Percentiles rank a stretch among this genome's conserved stretches.
Evolutionary conservation across 2,329 filamentous ascomycete genomes (phyloP).

Genomic region (Clonostachys solani): DNA sequence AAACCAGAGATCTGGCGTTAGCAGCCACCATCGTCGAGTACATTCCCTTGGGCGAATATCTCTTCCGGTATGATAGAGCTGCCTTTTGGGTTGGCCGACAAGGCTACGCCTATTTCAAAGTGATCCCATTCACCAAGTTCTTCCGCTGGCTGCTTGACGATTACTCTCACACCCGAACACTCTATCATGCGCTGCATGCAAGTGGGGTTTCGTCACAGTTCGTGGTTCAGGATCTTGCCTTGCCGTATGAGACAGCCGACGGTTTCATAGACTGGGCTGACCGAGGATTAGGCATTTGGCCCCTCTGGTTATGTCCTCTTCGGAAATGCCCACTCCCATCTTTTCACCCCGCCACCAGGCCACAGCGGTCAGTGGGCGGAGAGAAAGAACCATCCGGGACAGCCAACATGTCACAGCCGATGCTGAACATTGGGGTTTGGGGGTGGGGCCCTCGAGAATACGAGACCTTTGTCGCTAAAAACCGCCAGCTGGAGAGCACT

Average conservation of each 20-base stretch:
- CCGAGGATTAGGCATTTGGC: slow-evolving; percentile 14
- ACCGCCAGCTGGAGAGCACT: slow-evolving; percentile 62
- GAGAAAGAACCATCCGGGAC: background rate
- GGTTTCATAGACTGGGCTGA: slow-evolving; percentile 20
- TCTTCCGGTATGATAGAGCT: slow-evolving; percentile 67
- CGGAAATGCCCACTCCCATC: slow-evolving; percentile 9
- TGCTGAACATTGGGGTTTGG: slow-evolving; percentile 66
- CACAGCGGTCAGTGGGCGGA: background rate
- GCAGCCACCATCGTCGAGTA: slow-evolving; percentile 33
- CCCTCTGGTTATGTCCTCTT: slow-evolving; percentile 20
- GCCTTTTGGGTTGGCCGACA: slow-evolving; percentile 64
- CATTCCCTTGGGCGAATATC: slow-evolving; percentile 59
- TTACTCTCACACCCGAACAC: slow-evolving; percentile 56
- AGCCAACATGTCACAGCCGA: slow-evolving; percentile 11
- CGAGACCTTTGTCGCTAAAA: slow-evolving; percentile 54
- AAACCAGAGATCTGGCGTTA: slow-evolving; percentile 1
- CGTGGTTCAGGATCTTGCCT: slow-evolving; percentile 58
- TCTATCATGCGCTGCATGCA: slow-evolving; percentile 59
- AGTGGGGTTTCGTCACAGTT: slow-evolving; percentile 50
- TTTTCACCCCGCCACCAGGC: slow-evolving; percentile 10
- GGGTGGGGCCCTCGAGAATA: slow-evolving; percentile 56
- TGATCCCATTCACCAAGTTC: slow-evolving; percentile 50
- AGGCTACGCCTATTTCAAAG: slow-evolving; percentile 50
- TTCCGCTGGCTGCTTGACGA: slow-evolving; percentile 55
- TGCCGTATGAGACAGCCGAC: slow-evolving; percentile 45